Conservation (phyloP, 2,329 filamentous ascomycete species). For the Alternaria consortialis region DNA sequence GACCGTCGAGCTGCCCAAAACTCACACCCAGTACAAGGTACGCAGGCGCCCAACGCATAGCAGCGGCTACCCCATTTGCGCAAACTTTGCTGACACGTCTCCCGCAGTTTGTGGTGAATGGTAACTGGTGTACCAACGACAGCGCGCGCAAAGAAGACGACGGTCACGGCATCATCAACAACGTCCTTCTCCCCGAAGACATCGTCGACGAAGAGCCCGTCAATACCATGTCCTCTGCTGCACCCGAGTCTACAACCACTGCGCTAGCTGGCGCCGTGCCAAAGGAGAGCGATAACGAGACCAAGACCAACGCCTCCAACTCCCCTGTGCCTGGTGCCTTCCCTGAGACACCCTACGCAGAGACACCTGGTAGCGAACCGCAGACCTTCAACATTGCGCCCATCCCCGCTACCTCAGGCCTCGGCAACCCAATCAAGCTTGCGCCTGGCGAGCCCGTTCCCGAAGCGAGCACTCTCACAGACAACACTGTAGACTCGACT, state of each 20-base stretch:
- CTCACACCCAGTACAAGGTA: slow-evolving; percentile 95
- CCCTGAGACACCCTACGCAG: slow-evolving; percentile 76
- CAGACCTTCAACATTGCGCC: slow-evolving; percentile 65
- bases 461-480: slow-evolving; percentile 68
- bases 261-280: slow-evolving; percentile 73
- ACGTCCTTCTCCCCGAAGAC: slow-evolving; percentile 81
- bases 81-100: slow-evolving; percentile 31
- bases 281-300: slow-evolving; percentile 57
- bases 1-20: slow-evolving; percentile 74
- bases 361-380: slow-evolving; percentile 54
- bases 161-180: slow-evolving; percentile 86
- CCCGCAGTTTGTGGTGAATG: slow-evolving; percentile 90
- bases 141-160: slow-evolving; percentile 84
- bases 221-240: slow-evolving; percentile 70
- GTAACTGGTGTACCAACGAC: slow-evolving; percentile 85
- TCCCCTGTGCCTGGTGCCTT: slow-evolving; percentile 69
- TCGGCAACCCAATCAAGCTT: slow-evolving; percentile 81
- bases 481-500: slow-evolving; percentile 74
- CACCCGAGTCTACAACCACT: slow-evolving; percentile 76
- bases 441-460: slow-evolving; percentile 84
- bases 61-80: slow-evolving; percentile 5
- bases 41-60: slow-evolving; percentile 32
- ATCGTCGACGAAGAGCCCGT: slow-evolving; percentile 63
- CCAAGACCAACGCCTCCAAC: slow-evolving; percentile 45
- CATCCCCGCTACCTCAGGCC: slow-evolving; percentile 65